These are phyloP conservation scores for Lachnellula occidentalis DNA, from an alignment of 2,329 filamentous ascomycete genomes.

Conservation along the genomic window DNA sequence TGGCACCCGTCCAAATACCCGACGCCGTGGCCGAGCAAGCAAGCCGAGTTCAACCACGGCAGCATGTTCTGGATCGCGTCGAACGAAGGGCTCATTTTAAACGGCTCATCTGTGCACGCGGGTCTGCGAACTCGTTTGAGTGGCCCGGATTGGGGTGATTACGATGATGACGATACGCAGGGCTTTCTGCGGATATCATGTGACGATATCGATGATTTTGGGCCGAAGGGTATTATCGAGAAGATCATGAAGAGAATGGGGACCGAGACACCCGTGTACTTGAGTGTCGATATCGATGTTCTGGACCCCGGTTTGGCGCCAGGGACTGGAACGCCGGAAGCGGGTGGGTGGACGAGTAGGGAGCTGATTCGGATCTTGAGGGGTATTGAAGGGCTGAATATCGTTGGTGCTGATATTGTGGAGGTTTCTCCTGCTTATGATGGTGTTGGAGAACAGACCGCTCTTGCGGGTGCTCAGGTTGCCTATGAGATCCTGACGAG, in stretches of 20 bases:
- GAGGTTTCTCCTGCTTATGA: constrained; percentile 87
- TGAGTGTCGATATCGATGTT: constrained; percentile 77
- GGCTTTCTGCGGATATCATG: constrained; percentile 76
- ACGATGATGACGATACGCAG: constrained; percentile 67
- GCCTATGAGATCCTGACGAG: constrained; percentile 80
- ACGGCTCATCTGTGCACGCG: constrained; percentile 72
- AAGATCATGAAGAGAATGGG: constrained; percentile 68
- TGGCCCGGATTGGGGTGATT: constrained; percentile 59
- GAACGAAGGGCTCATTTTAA: constrained; percentile 72
- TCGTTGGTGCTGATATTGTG: constrained; percentile 86
- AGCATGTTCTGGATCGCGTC: constrained; percentile 89
- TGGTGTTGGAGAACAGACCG: constrained; percentile 72
- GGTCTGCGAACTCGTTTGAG: constrained; percentile 74
- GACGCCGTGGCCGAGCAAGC: constrained; percentile 64
- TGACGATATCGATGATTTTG: constrained; percentile 83
- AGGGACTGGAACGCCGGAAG: constrained; percentile 82
- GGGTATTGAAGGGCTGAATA: constrained; percentile 74
- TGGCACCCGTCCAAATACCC: constrained; percentile 60
- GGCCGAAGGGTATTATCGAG: constrained; percentile 63
- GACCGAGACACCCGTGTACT: constrained; percentile 70
- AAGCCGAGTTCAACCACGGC: constrained; percentile 78
- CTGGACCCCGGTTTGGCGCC: constrained; percentile 66
- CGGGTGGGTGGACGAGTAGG: constrained; percentile 84
- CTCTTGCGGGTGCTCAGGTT: constrained; percentile 76
- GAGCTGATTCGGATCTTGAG: constrained; percentile 80